Evolutionary conservation across 306 rosid genomes (phyloP), one percentile per base, ranked within the genome.

Genomic region (Sicyos baderoa): DNA sequence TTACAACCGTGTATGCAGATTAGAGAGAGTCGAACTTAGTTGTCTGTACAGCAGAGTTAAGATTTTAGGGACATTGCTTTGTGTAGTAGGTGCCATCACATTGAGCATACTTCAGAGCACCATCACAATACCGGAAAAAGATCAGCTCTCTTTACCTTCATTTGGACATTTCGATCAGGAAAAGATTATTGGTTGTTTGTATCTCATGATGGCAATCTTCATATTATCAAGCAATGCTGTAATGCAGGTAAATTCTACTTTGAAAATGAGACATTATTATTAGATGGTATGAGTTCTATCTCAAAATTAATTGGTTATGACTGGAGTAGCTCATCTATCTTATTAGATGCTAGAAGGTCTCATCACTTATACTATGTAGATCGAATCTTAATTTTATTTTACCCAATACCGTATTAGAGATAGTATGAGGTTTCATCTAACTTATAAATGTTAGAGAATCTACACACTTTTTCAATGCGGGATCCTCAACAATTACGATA

Each of bases 81-180:
- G 93, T 35, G 95, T 92, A 1, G 68, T 83, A 22, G 96, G 96
- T 2, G 96, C 96, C 74, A 29, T 92, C 19, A 60, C 83, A 72
- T 77, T 87, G 93, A 89, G 98, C 84, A 48, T 89, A 72, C 85
- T 86, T 81, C 95, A 87, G 19, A 89, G 96, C 74, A 68, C 81
- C 23, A 22, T 78, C 44, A 22, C 78, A 18, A 7, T 79, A 29
- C 37, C 66, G 5, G 17, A 62, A 0, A 17, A 61, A 16, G 37
- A n/a, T 17, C 76, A 57, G 11, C 29, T 4, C 4, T 48, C 11
- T 75, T 44, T 51, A 40, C 42, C 63, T 45, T 2, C 47, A 72
- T 42, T 54, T 65, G 9, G 61, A 51, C 19, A 57, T 61, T 82
- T 89, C 12, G 90, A 87, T 72, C 74, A 8, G 59, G 70, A 87